phyloP scores from a whole-genome alignment of 176 grass and related monocot genomes.

The Triticum turgidum region DNA sequence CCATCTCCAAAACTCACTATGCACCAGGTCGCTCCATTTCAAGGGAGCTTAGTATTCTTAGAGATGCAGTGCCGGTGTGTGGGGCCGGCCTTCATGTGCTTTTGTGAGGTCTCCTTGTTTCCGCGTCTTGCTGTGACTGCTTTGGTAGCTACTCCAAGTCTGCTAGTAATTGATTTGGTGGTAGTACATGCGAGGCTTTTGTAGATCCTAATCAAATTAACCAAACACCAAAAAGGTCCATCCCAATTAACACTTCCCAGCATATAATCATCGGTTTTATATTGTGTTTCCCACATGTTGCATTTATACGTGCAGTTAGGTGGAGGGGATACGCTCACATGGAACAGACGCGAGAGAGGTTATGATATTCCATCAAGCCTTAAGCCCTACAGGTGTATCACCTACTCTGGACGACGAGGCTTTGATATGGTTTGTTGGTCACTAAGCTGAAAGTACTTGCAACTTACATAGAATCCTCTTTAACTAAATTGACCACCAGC shows the following conservation, averaged over 20 bases:
- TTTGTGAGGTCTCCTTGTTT: neutral
- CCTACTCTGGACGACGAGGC: neutral
- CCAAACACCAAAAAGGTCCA: neutral
- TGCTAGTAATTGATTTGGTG: no score
- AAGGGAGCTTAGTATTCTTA: no score
- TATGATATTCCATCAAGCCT: constrained; percentile 18
- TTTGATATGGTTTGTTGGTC: neutral
- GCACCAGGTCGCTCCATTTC: no score
- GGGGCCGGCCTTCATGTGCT: neutral
- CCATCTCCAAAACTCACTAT: no score
- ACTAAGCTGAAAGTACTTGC: neutral
- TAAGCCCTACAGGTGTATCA: constrained; percentile 38
- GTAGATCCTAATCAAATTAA: neutral
- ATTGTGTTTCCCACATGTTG: neutral
- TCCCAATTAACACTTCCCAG: neutral
- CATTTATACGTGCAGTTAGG: neutral
- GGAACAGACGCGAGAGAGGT: neutral
- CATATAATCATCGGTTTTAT: neutral
- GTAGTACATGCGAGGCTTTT: neutral
- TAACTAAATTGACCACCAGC: constrained; percentile 15
- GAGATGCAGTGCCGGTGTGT: neutral
- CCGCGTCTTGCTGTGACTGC: neutral
- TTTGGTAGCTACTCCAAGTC: neutral
- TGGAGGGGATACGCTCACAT: constrained; percentile 27
- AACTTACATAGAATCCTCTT: neutral